Evolutionary conservation across 208 protist genomes (phyloP), one percentile per base, ranked within the genome.

Genomic region (Tritrichomonas musculus): DNA sequence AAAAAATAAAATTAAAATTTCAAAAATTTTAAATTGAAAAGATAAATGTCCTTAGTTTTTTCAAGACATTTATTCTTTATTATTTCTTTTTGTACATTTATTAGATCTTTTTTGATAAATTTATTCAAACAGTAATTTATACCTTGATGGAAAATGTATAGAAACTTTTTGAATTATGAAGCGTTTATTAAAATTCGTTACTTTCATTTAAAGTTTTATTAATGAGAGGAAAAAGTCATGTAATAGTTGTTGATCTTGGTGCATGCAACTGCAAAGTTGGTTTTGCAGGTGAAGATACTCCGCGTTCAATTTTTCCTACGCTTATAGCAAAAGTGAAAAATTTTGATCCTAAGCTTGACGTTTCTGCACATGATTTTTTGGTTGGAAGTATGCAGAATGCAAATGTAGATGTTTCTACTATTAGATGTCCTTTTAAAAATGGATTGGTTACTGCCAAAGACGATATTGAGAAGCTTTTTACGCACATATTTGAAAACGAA

Each of bases 251-350:
- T n/a, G 94, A 94, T 47, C 36, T 82, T 13, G 94, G 94, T n/a
- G 41, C 92, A 49, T n/a, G 27, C 22, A 44, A 27, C 30, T 93
- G 27, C 30, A 98, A 98, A 95, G 97, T 97, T 92, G 97, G 97
- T 72, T 98, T 98, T 94, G 97, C 98, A n/a, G 98, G 98, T 44
- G 97, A 99, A 93, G 98, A 99, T 94, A 98, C 98, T 25, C 98
- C 98, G 33, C 94, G 97, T 60, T 96, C 97, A 94, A 97, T 99
- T 13, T 99, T 99, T 95, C 98, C 97, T 20, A 97, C 98, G 1
- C 97, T 99, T 88, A 96, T 99, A 93, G 98, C 98, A 39, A 96
- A 97, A 53, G 97, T 98, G 64, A 97, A 98, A 92, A 97, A 98
- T 93, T 94, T 96, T 92, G 96, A 97, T 73, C 97, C 97, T 27